Evolutionary conservation across 768 basidiomycete genomes (phyloP), one percentile per base, ranked within the genome.

Genomic region (Suillus subaureus): DNA sequence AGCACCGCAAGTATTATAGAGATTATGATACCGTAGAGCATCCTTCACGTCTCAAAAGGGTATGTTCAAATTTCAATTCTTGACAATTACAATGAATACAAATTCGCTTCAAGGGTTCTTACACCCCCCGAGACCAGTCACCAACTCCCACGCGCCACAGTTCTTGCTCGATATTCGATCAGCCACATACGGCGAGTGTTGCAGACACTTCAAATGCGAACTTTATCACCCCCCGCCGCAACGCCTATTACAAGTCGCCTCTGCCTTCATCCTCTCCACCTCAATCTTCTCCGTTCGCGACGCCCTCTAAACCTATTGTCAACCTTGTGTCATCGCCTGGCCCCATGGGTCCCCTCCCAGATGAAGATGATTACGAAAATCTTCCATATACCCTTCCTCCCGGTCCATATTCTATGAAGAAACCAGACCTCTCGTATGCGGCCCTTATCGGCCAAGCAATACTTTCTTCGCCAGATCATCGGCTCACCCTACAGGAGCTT

Each of bases 391-490:
- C 76, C 62, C 84, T 97, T 0, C 96, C 96, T 0, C 85, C 90
- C 4, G 94, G 94, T 33, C 94, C 94, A 2, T 94, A 96, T 73
- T 88, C 90, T 15, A 79, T 80, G 43, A 83, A 83, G 62, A 94
- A 96, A 74, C 97, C 97, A 0, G 87, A 91, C 57, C 86, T 88
- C 45, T 96, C 96, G 2, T 99, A 99, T 72, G 96, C 97, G 6
- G 96, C 96, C 2, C 86, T 99, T 56, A 95, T 99, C 68, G 97
- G 97, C 2, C 96, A 97, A 71, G 96, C 97, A 16, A 89, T 99
- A 66, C 82, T 97, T 67, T 91, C 94, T 33, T 94, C 93, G 4
- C 84, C 87, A 1, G 87, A 90, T 35, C 91, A 92, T 70, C 89
- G 92, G 61, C 88, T 98, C 61, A 94, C 94, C 2, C 83, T 99